These are phyloP conservation scores for Wickerhamomyces sp. DNA, from an alignment of 1,139 yeast species.

Conservation along the genomic window DNA sequence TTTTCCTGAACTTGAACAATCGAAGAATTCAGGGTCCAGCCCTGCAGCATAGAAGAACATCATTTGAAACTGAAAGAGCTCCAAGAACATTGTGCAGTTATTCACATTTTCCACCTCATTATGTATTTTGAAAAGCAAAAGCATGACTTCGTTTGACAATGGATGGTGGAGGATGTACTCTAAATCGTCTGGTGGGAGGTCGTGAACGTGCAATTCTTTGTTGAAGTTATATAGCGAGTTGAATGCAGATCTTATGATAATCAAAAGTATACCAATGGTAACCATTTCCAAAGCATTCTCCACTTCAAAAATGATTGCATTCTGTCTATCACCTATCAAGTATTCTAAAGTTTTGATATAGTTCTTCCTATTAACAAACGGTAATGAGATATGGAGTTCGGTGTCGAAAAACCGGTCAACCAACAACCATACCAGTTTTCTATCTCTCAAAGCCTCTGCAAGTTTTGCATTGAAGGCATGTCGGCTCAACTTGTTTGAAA, in stretches of 20 bases:
- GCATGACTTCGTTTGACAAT: background rate
- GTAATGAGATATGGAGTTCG: background rate
- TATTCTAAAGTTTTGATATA: background rate
- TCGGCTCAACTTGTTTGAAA: background rate
- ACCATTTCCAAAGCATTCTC: background rate
- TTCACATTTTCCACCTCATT: background rate
- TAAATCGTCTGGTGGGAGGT: background rate
- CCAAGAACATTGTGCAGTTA: background rate
- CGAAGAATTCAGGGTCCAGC: background rate
- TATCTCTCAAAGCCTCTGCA: background rate
- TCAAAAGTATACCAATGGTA: background rate
- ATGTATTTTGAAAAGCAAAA: background rate
- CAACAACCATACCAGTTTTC: slow-evolving; percentile 1
- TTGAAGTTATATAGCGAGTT: background rate
- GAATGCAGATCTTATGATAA: slow-evolving; percentile 1
- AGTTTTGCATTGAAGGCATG: background rate
- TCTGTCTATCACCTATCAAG: background rate
- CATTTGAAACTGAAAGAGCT: background rate
- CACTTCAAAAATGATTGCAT: background rate
- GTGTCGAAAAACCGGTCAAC: slow-evolving; percentile 3
- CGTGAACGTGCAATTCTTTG: background rate
- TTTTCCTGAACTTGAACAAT: background rate
- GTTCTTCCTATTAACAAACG: background rate
- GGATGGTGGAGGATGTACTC: background rate
- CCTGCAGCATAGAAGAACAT: background rate